These are phyloP conservation scores for Lolium perenne DNA, from an alignment of 176 grass and related monocot genomes.

Conservation along the genomic window DNA sequence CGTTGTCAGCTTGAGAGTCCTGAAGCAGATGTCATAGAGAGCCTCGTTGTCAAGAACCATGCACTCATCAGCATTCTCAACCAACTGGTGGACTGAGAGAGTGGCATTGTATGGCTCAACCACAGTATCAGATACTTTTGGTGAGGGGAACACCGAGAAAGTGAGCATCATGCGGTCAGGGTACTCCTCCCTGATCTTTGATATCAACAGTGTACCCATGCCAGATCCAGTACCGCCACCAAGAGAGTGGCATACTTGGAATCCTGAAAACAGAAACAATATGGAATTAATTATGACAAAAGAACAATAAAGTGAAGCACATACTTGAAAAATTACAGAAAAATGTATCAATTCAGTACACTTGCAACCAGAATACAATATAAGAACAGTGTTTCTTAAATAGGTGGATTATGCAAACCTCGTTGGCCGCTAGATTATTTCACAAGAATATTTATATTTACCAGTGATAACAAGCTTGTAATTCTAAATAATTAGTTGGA, in stretches of 20 bases:
- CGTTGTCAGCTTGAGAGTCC: slow-evolving; percentile 31
- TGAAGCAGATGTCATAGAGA: slow-evolving; percentile 29
- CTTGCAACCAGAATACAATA: not conserved
- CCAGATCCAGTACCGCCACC: slow-evolving; percentile 30
- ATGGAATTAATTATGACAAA: not conserved
- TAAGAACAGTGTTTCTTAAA: not conserved
- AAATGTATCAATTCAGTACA: not conserved
- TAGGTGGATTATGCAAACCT: not conserved
- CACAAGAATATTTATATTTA: not conserved
- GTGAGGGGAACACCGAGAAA: slow-evolving; percentile 29
- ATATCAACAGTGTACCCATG: slow-evolving; percentile 20
- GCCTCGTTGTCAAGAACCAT: slow-evolving; percentile 33
- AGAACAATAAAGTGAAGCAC: too few relatives aligned
- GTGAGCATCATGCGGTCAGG: slow-evolving; percentile 35
- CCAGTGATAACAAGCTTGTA: not conserved
- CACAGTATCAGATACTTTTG: slow-evolving; percentile 18
- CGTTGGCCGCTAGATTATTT: not conserved
- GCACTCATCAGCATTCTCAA: slow-evolving; percentile 30
- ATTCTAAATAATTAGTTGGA: too few relatives aligned
- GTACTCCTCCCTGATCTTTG: slow-evolving; percentile 28
- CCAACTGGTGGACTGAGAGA: slow-evolving; percentile 30
- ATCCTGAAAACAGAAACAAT: slow-evolving; percentile 2
- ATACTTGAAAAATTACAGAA: not conserved
- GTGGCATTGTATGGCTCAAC: slow-evolving; percentile 36
- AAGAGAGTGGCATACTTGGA: slow-evolving; percentile 32